Evolutionary conservation across 2,329 filamentous ascomycete genomes (phyloP).

Genomic region (Huntiella savannae): DNA sequence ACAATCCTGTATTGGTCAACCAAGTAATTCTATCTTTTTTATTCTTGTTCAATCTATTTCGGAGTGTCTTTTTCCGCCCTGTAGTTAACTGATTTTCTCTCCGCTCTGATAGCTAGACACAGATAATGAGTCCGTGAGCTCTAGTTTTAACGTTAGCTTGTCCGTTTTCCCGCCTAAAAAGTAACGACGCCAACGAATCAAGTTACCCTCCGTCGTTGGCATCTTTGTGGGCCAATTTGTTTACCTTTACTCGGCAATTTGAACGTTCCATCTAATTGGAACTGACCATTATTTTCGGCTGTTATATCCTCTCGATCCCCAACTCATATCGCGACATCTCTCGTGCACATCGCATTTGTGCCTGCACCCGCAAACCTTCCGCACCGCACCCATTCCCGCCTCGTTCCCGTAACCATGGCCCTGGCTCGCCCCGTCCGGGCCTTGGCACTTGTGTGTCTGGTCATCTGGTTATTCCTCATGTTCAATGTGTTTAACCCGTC

Average conservation of each 20-base stretch:
- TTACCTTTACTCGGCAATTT: no score
- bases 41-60: background rate
- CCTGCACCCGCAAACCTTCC: background rate
- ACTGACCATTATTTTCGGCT: no score
- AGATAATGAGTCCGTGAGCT: background rate
- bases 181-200: background rate
- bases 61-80: background rate
- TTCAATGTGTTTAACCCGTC: conserved; percentile 51
- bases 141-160: background rate
- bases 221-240: no score
- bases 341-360: background rate
- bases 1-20: no score
- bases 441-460: conserved; percentile 49
- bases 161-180: background rate
- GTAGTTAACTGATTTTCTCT: background rate
- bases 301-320: background rate
- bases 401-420: conserved; percentile 41
- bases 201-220: no score
- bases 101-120: background rate
- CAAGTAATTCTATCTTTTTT: background rate
- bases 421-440: conserved; percentile 70
- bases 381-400: conserved; percentile 7
- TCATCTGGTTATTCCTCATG: conserved; percentile 62
- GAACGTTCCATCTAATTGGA: no score
- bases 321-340: background rate